Conservation (phyloP, 2,329 filamentous ascomycete genomes). For the Fulvia fulva region DNA sequence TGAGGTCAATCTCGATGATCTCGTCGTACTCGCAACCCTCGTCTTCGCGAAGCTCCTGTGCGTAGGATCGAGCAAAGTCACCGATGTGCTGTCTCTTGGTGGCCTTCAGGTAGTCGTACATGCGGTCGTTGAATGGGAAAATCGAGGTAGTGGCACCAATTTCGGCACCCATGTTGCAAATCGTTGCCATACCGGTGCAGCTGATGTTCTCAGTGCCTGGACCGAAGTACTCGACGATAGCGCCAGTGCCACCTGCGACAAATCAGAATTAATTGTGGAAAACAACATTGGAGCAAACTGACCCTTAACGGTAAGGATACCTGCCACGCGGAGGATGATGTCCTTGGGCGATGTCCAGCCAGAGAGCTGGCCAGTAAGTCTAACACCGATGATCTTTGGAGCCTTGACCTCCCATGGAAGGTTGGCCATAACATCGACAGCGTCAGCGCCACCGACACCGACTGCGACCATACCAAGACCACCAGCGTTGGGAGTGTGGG, state of each 20-base stretch:
- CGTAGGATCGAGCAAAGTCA: slow-evolving; percentile 81
- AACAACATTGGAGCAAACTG: too few relatives aligned
- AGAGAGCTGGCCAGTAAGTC: slow-evolving; percentile 80
- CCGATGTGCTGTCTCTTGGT: slow-evolving; percentile 90
- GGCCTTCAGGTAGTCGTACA: slow-evolving; percentile 90
- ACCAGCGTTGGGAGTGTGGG: slow-evolving; percentile 94
- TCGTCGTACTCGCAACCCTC: slow-evolving; percentile 93
- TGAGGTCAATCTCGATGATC: slow-evolving; percentile 92
- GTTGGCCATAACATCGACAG: slow-evolving; percentile 96
- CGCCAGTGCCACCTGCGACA: slow-evolving; percentile 69
- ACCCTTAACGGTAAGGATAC: slow-evolving; percentile 91
- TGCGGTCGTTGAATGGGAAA: slow-evolving; percentile 97
- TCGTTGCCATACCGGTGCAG: slow-evolving; percentile 83
- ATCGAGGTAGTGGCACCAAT: slow-evolving; percentile 85
- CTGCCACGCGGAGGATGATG: slow-evolving; percentile 95
- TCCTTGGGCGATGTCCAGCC: slow-evolving; percentile 96
- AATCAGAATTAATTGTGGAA: not conserved
- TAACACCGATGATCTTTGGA: slow-evolving; percentile 94
- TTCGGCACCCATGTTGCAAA: slow-evolving; percentile 56
- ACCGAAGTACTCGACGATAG: slow-evolving; percentile 43
- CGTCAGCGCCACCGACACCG: slow-evolving; percentile 96
- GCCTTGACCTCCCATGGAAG: slow-evolving; percentile 98
- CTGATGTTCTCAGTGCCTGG: slow-evolving; percentile 72
- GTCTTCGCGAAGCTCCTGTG: slow-evolving; percentile 80
- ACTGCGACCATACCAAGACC: slow-evolving; percentile 91